phyloP scores from a whole-genome alignment of 208 protist species.

The Trypanosoma caninum region DNA sequence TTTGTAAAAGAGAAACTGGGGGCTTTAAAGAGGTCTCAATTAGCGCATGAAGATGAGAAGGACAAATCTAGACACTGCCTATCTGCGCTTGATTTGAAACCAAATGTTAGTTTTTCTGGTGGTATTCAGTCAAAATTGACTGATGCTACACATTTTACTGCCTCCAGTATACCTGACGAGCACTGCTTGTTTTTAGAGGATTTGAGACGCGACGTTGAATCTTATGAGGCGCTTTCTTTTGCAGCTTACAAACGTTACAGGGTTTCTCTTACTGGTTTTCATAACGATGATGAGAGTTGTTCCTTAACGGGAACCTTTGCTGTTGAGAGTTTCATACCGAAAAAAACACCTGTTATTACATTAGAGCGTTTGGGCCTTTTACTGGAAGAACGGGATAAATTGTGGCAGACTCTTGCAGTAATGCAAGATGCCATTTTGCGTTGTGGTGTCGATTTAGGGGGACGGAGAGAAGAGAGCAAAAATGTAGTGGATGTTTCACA shows the following conservation, averaged over 20 bases:
- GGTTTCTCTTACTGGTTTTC: not conserved
- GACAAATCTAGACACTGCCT: not conserved
- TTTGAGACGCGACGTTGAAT: conserved; percentile 19
- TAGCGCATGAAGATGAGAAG: not conserved
- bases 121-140: not conserved
- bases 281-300: not conserved
- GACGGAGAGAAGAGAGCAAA: not conserved
- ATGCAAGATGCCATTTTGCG: conserved; percentile 10
- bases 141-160: not conserved
- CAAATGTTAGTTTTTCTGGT: not conserved
- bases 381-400: conserved; percentile 60
- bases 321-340: conserved; percentile 4
- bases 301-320: not conserved
- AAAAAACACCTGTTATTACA: conserved; percentile 31
- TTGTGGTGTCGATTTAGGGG: not conserved
- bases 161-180: conserved; percentile 1
- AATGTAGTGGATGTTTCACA: not conserved
- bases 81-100: not conserved
- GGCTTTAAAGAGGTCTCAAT: not conserved
- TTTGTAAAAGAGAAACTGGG: not conserved
- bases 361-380: conserved; percentile 54
- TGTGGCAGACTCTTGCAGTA: conserved; percentile 34
- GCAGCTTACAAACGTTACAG: conserved; percentile 14
- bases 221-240: conserved; percentile 16
- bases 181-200: conserved; percentile 8